Evolutionary conservation across 192 early-diverging fungal species (phyloP).

Genomic region (Entophlyctis luteolus): DNA sequence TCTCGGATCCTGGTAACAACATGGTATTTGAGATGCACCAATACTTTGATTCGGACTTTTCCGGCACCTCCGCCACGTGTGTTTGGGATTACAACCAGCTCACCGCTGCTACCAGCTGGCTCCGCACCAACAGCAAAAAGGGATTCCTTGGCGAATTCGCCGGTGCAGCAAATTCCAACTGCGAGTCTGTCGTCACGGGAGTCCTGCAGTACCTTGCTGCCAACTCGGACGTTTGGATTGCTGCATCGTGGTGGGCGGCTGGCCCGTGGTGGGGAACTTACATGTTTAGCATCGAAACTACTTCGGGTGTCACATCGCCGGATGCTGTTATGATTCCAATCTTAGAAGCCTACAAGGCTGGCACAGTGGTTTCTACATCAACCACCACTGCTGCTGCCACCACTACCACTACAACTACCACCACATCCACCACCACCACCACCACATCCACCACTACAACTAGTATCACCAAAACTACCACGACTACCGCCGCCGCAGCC

Average conservation of each 20-base stretch:
- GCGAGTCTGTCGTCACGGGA: slow-evolving; percentile 6
- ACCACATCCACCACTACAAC: neutral
- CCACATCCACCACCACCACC: neutral
- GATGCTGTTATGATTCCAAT: neutral
- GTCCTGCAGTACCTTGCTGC: slow-evolving; percentile 7
- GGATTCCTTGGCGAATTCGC: slow-evolving; percentile 32
- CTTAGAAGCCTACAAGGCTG: neutral
- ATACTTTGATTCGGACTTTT: slow-evolving; percentile 26
- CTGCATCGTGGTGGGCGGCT: slow-evolving; percentile 26
- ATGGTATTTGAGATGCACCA: slow-evolving; percentile 33
- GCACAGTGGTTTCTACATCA: neutral
- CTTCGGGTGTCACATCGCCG: neutral
- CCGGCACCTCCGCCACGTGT: slow-evolving; percentile 6
- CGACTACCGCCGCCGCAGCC: neutral
- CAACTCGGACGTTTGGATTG: slow-evolving; percentile 19
- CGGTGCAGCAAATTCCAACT: slow-evolving; percentile 4
- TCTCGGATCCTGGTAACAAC: slow-evolving; percentile 32
- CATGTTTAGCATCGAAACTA: neutral
- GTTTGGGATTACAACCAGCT: slow-evolving; percentile 16
- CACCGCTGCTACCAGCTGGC: slow-evolving; percentile 19
- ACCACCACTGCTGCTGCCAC: neutral
- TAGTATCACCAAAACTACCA: neutral
- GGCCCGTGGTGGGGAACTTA: slow-evolving; percentile 18
- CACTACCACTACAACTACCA: neutral
- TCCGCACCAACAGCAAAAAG: slow-evolving; percentile 19